phyloP scores from a whole-genome alignment of 1,139 yeast genomes.

The Candida sojae region DNA sequence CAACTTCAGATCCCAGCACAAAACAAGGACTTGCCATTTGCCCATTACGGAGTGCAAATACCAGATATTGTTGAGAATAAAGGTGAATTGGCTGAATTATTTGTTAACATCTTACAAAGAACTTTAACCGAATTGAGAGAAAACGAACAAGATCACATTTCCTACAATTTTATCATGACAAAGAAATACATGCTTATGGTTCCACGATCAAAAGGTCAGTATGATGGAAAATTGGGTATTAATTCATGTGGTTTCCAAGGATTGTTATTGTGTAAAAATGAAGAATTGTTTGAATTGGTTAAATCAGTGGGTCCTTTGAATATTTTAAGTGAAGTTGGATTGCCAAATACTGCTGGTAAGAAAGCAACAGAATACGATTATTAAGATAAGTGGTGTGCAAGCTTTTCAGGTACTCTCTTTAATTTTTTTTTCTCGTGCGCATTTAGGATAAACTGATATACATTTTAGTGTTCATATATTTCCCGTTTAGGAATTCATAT shows the following conservation, averaged over 20 bases:
- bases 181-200: conserved; percentile 80
- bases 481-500: conserved; percentile 25
- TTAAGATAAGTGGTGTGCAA: conserved; percentile 14
- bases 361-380: conserved; percentile 40
- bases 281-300: conserved; percentile 48
- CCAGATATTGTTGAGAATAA: conserved; percentile 45
- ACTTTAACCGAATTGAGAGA: conserved; percentile 66
- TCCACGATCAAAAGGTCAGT: conserved; percentile 62
- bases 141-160: conserved; percentile 43
- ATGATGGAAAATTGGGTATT: conserved; percentile 53
- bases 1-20: conserved; percentile 55
- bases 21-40: conserved; percentile 66
- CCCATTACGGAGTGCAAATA: conserved; percentile 76
- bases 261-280: conserved; percentile 70
- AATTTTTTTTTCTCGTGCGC: neutral
- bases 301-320: conserved; percentile 42
- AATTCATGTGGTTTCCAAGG: conserved; percentile 86
- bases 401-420: too few species aligned
- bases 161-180: conserved; percentile 83
- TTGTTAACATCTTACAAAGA: conserved; percentile 70
- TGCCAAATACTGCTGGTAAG: conserved; percentile 52
- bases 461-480: conserved; percentile 4
- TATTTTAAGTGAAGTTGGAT: conserved; percentile 63
- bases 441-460: neutral
- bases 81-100: conserved; percentile 60